Evolutionary conservation across 2,329 filamentous ascomycete genomes (phyloP), one percentile per base, ranked within the genome.

Genomic region (Aspergillus ibericus): DNA sequence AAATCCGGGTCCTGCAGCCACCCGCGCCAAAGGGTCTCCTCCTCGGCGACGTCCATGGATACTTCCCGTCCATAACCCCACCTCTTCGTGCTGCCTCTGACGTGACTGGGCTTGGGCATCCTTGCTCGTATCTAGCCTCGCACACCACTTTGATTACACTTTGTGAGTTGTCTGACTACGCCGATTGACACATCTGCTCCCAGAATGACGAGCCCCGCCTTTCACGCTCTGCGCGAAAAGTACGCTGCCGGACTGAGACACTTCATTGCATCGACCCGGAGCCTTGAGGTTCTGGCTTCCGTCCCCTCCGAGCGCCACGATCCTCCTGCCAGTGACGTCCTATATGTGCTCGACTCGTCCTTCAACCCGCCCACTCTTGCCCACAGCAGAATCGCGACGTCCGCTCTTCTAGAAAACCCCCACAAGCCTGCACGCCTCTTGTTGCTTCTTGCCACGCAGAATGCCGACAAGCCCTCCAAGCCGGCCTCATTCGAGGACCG

Each of bases 331-430:
- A 66, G 71, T 34, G 64, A 66, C n/a, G 65, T 69, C n/a, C 80
- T 88, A 53, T 86, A 85, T 72, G 84, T 88, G 56, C 78, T 88
- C 47, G 86, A 88, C 68, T 87, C 85, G 0, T 87, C 84, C 22
- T 88, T 87, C 80, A 88, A 88, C 62, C 86, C 86, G 10, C 86
- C 86, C 1, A 85, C 84, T 3, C 75, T 78, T 53, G 86, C 85
- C 9, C 85, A 88, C 67, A 75, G 82, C 16, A 75, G 77, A 20
- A 81, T 88, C 34, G 83, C 81, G 5, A 78, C 76, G 29, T 81
- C 82, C 15, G 84, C 85, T 2, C 63, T 88, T 5, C 71, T 75
- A 46, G 72, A 77, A 38, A 68, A 72, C 16, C 60, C 66, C 6
- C 56, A 59, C 54, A 53, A 56, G 35, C 61, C 67, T 22, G 61